These are phyloP conservation scores for Theileria orientalis DNA, from an alignment of 169 alveolate species.

Conservation along the genomic window DNA sequence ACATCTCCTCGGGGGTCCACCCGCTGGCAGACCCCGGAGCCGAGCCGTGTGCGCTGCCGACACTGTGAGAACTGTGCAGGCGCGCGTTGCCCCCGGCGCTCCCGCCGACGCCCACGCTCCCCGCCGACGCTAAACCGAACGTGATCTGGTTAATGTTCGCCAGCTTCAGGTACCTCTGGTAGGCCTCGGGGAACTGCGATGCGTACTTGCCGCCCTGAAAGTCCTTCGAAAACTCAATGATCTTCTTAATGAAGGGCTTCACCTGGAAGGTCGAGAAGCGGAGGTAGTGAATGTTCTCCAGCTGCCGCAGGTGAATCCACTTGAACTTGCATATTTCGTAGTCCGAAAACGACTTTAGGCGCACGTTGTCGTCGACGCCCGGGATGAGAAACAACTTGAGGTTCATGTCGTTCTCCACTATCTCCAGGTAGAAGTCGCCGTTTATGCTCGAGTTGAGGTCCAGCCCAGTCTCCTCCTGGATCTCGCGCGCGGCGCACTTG, in stretches of 20 bases:
- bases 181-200: constrained; percentile 25
- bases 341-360: constrained; percentile 77
- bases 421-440: constrained; percentile 76
- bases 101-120: not conserved
- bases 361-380: constrained; percentile 78
- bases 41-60: constrained; percentile 1
- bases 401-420: constrained; percentile 74
- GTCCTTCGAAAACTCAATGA: constrained; percentile 17
- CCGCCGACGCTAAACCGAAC: not conserved
- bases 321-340: constrained; percentile 82
- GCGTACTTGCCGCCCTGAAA: constrained; percentile 29
- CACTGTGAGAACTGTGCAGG: not conserved
- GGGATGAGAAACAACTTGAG: constrained; percentile 83
- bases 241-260: constrained; percentile 53
- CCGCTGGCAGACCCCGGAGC: constrained; percentile 41
- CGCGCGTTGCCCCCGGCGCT: not conserved
- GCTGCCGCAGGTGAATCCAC: constrained; percentile 73
- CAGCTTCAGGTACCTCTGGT: constrained; percentile 1
- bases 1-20: constrained; percentile 87
- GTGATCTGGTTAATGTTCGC: not conserved
- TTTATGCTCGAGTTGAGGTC: constrained; percentile 78
- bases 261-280: constrained; percentile 41
- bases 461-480: constrained; percentile 90
- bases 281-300: constrained; percentile 15
- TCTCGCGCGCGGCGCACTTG: constrained; percentile 92